Conservation (phyloP, 768 basidiomycete species). For the Russula lepida region DNA sequence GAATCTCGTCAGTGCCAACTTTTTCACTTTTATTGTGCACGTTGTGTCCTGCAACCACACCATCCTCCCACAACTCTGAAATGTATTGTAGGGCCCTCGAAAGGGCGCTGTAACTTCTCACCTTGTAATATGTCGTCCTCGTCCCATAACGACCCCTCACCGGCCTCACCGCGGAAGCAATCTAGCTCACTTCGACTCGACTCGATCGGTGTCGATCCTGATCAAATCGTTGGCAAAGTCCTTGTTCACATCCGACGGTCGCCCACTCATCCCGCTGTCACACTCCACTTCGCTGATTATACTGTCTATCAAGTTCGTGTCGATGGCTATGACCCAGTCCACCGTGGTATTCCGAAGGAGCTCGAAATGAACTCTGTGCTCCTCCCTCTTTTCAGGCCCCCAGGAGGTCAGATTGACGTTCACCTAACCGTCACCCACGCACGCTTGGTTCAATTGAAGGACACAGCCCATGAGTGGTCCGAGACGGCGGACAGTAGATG, state of each 20-base stretch:
- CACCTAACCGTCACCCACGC: constrained; percentile 44
- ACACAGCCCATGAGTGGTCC: constrained; percentile 47
- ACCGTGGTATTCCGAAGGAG: constrained; percentile 49
- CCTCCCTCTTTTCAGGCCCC: constrained; percentile 33
- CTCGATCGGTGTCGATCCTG: constrained; percentile 27
- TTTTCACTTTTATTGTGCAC: constrained; percentile 20
- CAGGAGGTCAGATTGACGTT: constrained; percentile 27
- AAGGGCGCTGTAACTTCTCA: background rate
- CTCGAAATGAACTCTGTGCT: constrained; percentile 44
- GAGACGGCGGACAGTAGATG: constrained; percentile 29
- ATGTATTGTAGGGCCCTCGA: constrained; percentile 5
- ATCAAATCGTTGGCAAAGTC: constrained; percentile 28
- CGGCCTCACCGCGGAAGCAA: constrained; percentile 9
- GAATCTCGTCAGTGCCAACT: constrained; percentile 52
- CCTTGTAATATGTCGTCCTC: background rate
- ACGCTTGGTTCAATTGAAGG: constrained; percentile 44
- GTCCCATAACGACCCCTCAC: background rate
- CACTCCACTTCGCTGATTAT: constrained; percentile 31
- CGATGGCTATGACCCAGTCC: constrained; percentile 51
- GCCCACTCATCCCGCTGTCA: constrained; percentile 29
- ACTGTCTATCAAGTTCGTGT: constrained; percentile 41
- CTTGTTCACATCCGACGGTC: constrained; percentile 29
- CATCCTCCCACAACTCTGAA: constrained; percentile 2
- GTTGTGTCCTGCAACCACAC: background rate
- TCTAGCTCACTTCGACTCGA: constrained; percentile 18